These are phyloP conservation scores for Cladophialophora chaetospira DNA, from an alignment of 2,329 filamentous ascomycete genomes.

Conservation along the genomic window DNA sequence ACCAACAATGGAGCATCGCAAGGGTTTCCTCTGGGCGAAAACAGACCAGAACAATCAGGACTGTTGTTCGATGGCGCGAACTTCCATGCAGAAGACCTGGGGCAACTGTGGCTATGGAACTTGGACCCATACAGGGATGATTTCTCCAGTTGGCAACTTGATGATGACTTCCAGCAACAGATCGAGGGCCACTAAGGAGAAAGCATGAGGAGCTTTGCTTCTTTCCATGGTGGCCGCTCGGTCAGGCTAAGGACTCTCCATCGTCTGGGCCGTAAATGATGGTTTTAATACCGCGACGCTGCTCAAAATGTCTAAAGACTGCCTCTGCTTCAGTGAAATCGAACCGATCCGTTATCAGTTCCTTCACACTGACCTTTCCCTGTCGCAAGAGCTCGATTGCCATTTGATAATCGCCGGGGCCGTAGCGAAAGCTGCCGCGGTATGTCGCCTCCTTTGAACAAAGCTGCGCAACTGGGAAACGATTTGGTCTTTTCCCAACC, in stretches of 20 bases:
- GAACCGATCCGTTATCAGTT: conserved; percentile 36
- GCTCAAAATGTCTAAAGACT: conserved; percentile 26
- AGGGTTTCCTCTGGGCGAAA: not conserved
- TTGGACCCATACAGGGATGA: not conserved
- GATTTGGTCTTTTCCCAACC: conserved; percentile 46
- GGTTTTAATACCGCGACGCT: not conserved
- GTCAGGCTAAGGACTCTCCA: not conserved
- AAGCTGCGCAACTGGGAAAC: conserved; percentile 38
- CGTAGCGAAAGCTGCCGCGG: conserved; percentile 37
- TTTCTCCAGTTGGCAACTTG: not conserved
- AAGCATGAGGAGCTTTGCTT: not conserved
- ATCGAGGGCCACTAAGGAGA: not conserved
- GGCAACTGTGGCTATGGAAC: not conserved
- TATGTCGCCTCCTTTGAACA: conserved; percentile 37
- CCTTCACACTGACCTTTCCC: conserved; percentile 34
- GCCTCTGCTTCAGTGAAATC: conserved; percentile 35
- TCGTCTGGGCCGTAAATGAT: not conserved
- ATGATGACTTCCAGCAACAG: not conserved
- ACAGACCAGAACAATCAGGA: not conserved
- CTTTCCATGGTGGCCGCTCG: not conserved
- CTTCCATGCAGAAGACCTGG: not conserved
- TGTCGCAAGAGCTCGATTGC: conserved; percentile 41
- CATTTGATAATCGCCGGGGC: conserved; percentile 37
- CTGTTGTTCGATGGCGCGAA: not conserved
- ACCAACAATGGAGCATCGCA: too few relatives aligned